Evolutionary conservation across 2,329 filamentous ascomycete species (phyloP).

Genomic region (Rhynchosporium secalis): DNA sequence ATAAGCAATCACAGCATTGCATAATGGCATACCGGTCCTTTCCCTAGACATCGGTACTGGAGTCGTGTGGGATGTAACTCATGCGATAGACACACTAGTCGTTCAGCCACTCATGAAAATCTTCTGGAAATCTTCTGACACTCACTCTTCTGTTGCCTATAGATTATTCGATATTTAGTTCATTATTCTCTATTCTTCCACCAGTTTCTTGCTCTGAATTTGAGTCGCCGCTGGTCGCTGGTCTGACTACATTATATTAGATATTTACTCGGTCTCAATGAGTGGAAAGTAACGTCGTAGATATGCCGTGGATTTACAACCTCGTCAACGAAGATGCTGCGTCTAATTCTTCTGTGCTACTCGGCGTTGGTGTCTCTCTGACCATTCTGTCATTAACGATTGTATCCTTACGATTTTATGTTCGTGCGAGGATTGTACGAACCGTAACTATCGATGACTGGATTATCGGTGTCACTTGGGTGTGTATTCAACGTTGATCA

Average conservation of each 20-base stretch:
- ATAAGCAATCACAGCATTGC: background rate
- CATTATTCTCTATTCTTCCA: background rate
- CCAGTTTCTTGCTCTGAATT: background rate
- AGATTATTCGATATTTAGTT: background rate
- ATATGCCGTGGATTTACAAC: constrained; percentile 19
- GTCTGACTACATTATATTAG: background rate
- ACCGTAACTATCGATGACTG: constrained; percentile 35
- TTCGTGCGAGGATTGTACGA: constrained; percentile 15
- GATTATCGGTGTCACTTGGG: constrained; percentile 39
- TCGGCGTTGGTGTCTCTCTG: constrained; percentile 17
- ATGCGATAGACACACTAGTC: constrained; percentile 6
- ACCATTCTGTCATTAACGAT: constrained; percentile 14
- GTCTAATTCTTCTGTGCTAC: constrained; percentile 9
- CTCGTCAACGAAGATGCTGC: constrained; percentile 13
- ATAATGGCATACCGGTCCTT: constrained; percentile 6
- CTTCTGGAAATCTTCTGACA: constrained; percentile 10
- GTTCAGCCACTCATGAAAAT: background rate
- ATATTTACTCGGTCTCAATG: background rate
- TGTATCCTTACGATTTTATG: constrained; percentile 15
- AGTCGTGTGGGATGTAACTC: constrained; percentile 5
- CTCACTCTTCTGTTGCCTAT: background rate
- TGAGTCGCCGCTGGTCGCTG: background rate
- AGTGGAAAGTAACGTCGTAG: background rate
- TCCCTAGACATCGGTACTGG: background rate
- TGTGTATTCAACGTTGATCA: constrained; percentile 18